A percentile compares a stretch with the other conserved stretches of the same genome.
Conservation (phyloP, 805 yeast genomes). For the Yamadazyma philogaea region DNA sequence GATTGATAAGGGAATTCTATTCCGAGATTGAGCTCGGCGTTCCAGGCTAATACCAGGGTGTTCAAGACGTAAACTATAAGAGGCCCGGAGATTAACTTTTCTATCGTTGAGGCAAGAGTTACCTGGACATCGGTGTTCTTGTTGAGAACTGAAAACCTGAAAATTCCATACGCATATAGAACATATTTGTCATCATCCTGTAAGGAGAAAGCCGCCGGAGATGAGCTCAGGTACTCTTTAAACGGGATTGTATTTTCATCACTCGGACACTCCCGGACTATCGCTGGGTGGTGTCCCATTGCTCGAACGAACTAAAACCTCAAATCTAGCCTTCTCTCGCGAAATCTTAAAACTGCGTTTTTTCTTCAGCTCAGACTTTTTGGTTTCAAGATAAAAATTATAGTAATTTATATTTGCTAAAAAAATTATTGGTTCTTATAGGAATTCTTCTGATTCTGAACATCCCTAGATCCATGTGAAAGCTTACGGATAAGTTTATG, state of each 20-base stretch:
- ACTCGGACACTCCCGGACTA: slow-evolving; percentile 28
- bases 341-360: not conserved
- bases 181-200: slow-evolving; percentile 38
- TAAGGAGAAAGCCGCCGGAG: slow-evolving; percentile 37
- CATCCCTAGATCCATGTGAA: slow-evolving; percentile 17
- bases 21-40: slow-evolving; percentile 20
- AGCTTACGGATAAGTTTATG: slow-evolving; percentile 38
- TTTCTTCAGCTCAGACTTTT: not conserved
- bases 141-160: slow-evolving; percentile 13
- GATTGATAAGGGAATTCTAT: slow-evolving; percentile 34
- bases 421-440: not conserved
- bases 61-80: slow-evolving; percentile 32
- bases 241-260: slow-evolving; percentile 40
- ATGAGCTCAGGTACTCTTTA: slow-evolving; percentile 30
- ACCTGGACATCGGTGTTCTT: slow-evolving; percentile 17
- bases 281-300: slow-evolving; percentile 7
- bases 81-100: not conserved
- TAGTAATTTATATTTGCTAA: not conserved
- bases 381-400: not conserved
- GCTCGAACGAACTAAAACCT: not conserved
- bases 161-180: slow-evolving; percentile 37
- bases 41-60: slow-evolving; percentile 33
- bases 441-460: not conserved
- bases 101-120: not conserved
- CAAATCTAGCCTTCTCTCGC: slow-evolving; percentile 1